phyloP scores from a whole-genome alignment of 1,139 yeast genomes.

The Taphrina betulina region DNA sequence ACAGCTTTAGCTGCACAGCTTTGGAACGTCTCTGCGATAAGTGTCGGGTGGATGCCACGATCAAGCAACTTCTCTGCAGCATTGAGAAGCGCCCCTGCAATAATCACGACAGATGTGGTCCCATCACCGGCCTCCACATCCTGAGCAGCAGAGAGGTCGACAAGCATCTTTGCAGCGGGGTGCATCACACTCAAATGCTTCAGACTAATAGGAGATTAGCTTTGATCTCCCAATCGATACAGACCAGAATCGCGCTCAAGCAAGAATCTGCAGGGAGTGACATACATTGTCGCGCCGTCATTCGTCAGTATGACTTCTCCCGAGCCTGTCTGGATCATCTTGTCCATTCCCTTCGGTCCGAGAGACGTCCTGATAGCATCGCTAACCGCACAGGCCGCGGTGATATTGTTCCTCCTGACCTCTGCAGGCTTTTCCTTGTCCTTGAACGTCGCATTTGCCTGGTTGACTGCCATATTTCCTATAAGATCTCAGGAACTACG shows the following conservation, averaged over 20 bases:
- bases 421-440: conserved; percentile 97
- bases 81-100: conserved; percentile 88
- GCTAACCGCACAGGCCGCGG: conserved; percentile 86
- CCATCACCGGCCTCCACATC: conserved; percentile 99
- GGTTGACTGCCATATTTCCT: conserved; percentile 27
- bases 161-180: conserved; percentile 98
- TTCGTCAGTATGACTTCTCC: conserved; percentile 95
- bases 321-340: conserved; percentile 90
- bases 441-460: conserved; percentile 35
- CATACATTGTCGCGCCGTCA: conserved; percentile 88
- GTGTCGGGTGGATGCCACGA: conserved; percentile 93
- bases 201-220: conserved; percentile 41
- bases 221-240: background rate
- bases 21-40: conserved; percentile 92
- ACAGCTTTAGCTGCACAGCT: conserved; percentile 88
- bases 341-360: conserved; percentile 99
- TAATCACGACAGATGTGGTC: conserved; percentile 92
- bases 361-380: conserved; percentile 96
- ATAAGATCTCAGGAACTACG: no score
- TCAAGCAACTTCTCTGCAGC: conserved; percentile 89
- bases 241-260: no score
- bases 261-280: no score
- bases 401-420: conserved; percentile 86
- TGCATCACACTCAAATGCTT: conserved; percentile 97
- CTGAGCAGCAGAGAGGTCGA: conserved; percentile 95